Conservation (phyloP, 1,139 yeast genomes). For the Saccharomycopsis hybrid region DNA sequence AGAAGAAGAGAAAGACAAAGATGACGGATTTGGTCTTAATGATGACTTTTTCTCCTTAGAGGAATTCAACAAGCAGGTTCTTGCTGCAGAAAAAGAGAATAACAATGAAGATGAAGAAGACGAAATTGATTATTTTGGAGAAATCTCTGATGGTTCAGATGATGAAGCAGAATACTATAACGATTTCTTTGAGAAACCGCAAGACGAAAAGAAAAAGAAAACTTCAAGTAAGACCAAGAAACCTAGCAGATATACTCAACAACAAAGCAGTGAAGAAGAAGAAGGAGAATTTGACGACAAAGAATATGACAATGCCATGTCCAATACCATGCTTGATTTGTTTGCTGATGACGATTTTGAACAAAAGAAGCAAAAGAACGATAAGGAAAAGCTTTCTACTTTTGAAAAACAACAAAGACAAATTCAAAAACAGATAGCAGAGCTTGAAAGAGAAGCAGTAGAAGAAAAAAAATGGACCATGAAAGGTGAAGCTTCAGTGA, state of each 20-base stretch:
- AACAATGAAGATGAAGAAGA: constrained; percentile 43
- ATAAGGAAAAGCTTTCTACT: constrained; percentile 49
- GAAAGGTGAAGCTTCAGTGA: constrained; percentile 84
- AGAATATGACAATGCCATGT: constrained; percentile 49
- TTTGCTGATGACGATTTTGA: constrained; percentile 35
- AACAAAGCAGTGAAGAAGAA: constrained; percentile 25
- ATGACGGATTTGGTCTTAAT: constrained; percentile 51
- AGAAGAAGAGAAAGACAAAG: constrained; percentile 12
- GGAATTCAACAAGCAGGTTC: constrained; percentile 74
- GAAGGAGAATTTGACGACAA: constrained; percentile 30
- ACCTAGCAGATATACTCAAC: constrained; percentile 13
- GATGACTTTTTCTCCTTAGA: constrained; percentile 84
- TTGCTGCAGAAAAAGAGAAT: constrained; percentile 57
- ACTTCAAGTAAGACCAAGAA: not conserved
- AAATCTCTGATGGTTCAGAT: constrained; percentile 50
- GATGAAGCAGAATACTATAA: constrained; percentile 69
- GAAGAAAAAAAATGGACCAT: constrained; percentile 92
- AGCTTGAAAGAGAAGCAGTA: constrained; percentile 78
- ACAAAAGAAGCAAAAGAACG: constrained; percentile 22
- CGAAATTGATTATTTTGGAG: constrained; percentile 61
- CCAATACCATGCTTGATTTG: constrained; percentile 55
- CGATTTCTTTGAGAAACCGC: constrained; percentile 64
- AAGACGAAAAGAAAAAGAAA: constrained; percentile 24
- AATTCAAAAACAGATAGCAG: constrained; percentile 68
- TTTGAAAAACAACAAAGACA: constrained; percentile 79